These are phyloP conservation scores for Filobasidium floriforme DNA, from an alignment of 768 basidiomycete species.

Conservation along the genomic window DNA sequence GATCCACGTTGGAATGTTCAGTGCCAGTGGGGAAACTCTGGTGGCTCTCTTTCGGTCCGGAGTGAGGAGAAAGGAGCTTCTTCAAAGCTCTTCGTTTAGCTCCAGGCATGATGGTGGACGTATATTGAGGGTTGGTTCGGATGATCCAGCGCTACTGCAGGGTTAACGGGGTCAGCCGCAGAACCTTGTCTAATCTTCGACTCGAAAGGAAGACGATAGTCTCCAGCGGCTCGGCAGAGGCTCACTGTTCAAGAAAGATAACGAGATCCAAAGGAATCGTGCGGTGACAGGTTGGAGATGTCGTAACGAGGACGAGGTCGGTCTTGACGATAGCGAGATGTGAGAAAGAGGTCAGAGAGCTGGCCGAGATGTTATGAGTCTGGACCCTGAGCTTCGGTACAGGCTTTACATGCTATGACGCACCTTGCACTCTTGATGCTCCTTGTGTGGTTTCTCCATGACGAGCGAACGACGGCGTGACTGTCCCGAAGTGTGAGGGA, in stretches of 20 bases:
- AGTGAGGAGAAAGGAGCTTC: slow-evolving; percentile 35
- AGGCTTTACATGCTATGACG: too few species aligned
- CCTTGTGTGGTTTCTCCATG: too few species aligned
- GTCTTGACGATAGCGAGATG: too few species aligned
- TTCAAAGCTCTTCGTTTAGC: slow-evolving; percentile 41
- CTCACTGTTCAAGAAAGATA: neutral
- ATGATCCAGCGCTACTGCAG: neutral
- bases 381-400: too few species aligned
- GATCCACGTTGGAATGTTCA: neutral
- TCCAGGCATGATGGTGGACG: slow-evolving; percentile 34
- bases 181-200: too few species aligned
- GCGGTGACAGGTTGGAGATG: neutral
- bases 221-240: too few species aligned
- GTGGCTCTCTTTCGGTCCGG: neutral
- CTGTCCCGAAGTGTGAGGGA: too few species aligned
- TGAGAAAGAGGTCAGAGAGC: neutral
- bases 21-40: slow-evolving; percentile 8
- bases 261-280: neutral
- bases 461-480: too few species aligned
- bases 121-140: neutral
- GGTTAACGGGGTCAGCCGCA: too few species aligned
- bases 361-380: neutral
- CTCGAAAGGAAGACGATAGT: too few species aligned
- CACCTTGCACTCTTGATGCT: too few species aligned
- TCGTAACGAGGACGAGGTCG: neutral